These are phyloP conservation scores for Pleochaeta shiraiana DNA, from an alignment of 2,329 filamentous ascomycete genomes.

Conservation along the genomic window DNA sequence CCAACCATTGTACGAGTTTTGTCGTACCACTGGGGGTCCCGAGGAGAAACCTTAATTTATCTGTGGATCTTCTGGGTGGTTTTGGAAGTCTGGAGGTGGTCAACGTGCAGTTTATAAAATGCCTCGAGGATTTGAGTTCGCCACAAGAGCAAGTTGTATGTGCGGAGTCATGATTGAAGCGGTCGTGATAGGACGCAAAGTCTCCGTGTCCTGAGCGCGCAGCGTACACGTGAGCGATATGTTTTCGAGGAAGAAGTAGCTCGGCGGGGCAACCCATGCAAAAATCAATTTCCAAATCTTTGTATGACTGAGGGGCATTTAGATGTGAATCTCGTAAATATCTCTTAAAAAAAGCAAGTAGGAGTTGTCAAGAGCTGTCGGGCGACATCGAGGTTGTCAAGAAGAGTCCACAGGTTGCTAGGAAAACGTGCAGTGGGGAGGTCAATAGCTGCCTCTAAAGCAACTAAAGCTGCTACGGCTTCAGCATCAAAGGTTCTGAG, in stretches of 20 bases:
- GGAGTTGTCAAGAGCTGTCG: background rate
- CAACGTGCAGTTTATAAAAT: background rate
- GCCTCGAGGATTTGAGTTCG: background rate
- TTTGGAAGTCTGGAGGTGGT: background rate
- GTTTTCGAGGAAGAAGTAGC: background rate
- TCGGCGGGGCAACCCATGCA: background rate
- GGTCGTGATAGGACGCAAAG: background rate
- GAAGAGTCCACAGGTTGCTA: background rate
- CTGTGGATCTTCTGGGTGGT: background rate
- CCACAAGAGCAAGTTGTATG: background rate
- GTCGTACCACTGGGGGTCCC: background rate
- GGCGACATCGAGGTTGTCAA: background rate
- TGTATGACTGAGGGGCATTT: constrained; percentile 1
- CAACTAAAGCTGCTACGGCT: background rate
- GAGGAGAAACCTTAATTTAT: background rate
- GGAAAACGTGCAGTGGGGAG: background rate
- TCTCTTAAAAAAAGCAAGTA: background rate
- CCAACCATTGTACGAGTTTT: constrained; percentile 3
- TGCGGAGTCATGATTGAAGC: background rate
- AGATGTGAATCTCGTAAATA: too few species aligned
- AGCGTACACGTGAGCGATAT: background rate
- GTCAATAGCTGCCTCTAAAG: background rate
- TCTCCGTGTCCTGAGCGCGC: background rate
- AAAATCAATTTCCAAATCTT: background rate
- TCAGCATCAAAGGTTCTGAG: background rate